phyloP scores from a whole-genome alignment of 208 protist genomes.

The Crithidia thermophila region DNA sequence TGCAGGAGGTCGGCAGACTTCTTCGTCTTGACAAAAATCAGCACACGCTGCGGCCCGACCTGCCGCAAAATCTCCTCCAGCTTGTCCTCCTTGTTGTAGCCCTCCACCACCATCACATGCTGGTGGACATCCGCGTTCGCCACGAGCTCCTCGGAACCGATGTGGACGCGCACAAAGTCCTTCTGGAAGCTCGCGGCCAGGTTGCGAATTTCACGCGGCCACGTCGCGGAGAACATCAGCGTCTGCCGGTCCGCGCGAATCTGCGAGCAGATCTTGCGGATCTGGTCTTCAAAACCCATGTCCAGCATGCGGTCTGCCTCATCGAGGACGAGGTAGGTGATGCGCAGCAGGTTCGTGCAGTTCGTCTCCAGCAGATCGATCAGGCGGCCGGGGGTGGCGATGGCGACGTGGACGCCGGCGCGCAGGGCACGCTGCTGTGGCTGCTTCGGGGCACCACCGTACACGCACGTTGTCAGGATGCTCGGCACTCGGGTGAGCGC shows the following conservation, averaged over 20 bases:
- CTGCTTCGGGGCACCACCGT: constrained; percentile 82
- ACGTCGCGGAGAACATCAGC: constrained; percentile 98
- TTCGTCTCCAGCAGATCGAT: constrained; percentile 94
- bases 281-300: constrained; percentile 99
- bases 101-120: constrained; percentile 72
- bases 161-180: constrained; percentile 92
- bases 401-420: constrained; percentile 81
- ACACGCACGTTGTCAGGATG: constrained; percentile 78
- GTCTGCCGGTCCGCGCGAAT: constrained; percentile 97
- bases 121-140: constrained; percentile 87
- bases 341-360: constrained; percentile 95
- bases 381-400: constrained; percentile 97
- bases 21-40: constrained; percentile 94
- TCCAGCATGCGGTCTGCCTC: constrained; percentile 99
- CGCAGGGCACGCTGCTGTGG: constrained; percentile 76
- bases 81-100: constrained; percentile 79
- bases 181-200: constrained; percentile 90
- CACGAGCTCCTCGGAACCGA: constrained; percentile 89
- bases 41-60: constrained; percentile 67
- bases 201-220: constrained; percentile 85
- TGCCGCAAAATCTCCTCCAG: constrained; percentile 73
- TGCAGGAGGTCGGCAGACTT: constrained; percentile 79
- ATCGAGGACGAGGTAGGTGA: constrained; percentile 98
- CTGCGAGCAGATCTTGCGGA: constrained; percentile 95
- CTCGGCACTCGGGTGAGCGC: constrained; percentile 61